phyloP scores from a whole-genome alignment of 2,329 filamentous ascomycete genomes.

The Lachnellula suecica region DNA sequence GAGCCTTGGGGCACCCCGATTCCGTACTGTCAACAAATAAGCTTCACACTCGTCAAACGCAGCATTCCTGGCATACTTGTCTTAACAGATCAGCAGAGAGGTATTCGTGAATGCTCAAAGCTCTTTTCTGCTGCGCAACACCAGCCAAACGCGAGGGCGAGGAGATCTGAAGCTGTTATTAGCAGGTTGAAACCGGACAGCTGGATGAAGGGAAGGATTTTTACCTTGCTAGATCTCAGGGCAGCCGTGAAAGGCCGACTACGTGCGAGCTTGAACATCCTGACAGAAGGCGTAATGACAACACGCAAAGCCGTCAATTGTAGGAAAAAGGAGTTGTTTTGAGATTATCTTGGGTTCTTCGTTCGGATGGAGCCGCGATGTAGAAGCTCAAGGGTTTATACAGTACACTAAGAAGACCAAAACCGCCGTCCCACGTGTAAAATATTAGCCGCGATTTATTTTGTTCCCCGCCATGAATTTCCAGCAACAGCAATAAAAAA shows the following conservation, averaged over 20 bases:
- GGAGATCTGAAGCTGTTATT: conserved; percentile 39
- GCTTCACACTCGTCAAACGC: conserved; percentile 21
- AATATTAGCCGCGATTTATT: conserved; percentile 1
- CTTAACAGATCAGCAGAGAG: conserved; percentile 89
- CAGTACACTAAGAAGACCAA: background rate
- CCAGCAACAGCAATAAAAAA: background rate
- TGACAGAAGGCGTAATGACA: conserved; percentile 35
- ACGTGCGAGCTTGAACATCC: conserved; percentile 87
- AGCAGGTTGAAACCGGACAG: conserved; percentile 22
- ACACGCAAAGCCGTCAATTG: conserved; percentile 28
- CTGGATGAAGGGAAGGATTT: conserved; percentile 15
- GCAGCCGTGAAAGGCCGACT: conserved; percentile 78
- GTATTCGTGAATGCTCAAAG: conserved; percentile 97
- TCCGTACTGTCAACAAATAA: conserved; percentile 69
- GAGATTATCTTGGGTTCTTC: conserved; percentile 15
- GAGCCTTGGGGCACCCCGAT: conserved; percentile 88
- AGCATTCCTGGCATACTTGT: conserved; percentile 46
- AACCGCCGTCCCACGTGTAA: conserved; percentile 20
- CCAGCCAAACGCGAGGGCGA: conserved; percentile 60
- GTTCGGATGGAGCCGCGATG: conserved; percentile 23
- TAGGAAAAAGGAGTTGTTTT: conserved; percentile 16
- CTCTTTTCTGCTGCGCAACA: conserved; percentile 74
- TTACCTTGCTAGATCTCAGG: conserved; percentile 74
- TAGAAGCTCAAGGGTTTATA: conserved; percentile 10
- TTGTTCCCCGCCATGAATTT: conserved; percentile 1